Evolutionary conservation across 2,329 filamentous ascomycete genomes (phyloP), one percentile per base, ranked within the genome.

Genomic region (Volutella citrinella): DNA sequence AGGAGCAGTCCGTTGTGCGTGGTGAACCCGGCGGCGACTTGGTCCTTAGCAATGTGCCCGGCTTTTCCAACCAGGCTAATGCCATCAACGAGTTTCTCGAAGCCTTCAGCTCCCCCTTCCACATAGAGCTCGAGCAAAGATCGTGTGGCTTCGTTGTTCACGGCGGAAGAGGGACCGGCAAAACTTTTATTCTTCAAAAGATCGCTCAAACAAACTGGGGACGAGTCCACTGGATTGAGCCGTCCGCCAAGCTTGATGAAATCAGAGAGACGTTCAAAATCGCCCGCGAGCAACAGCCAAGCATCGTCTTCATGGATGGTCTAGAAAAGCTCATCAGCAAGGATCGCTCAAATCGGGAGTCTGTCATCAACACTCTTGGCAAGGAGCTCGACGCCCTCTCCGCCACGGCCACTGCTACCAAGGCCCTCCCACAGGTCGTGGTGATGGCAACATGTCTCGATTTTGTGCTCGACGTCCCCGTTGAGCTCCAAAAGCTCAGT

Each of bases 111-210:
- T 54, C 58, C 1, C 52, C 51, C 2, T 59, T 59, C 22, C 48
- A 51, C 38, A 30, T 54, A 26, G 39, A 52, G 35, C 38, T 51
- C 36, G 51, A 64, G 44, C 46, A 52, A 19, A 59, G 52, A 47
- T 65, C 74, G 2, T 71, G 75, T 32, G 80, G 79, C 0, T 73
- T 93, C 21, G 71, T 93, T 16, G 69, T 96, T 5, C 82, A 94
- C 56, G 91, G 91, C 11, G 82, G 86, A 13, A 78, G 79, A 42
- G 90, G 91, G 10, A 94, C 87, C 1, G 91, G 91, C 16, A 96
- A 96, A 64, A 84, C 80, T 1, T 72, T 84, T 44, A 68, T 96
- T 1, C 66, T 96, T 2, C 60, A 82, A 12, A 75, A 77, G 19
- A 69, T 96, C 14, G 76, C 80, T 8, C 72, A 69, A 7, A 77